Conservation (phyloP, 2,329 filamentous ascomycete species). For the Cladosporium sp. region DNA sequence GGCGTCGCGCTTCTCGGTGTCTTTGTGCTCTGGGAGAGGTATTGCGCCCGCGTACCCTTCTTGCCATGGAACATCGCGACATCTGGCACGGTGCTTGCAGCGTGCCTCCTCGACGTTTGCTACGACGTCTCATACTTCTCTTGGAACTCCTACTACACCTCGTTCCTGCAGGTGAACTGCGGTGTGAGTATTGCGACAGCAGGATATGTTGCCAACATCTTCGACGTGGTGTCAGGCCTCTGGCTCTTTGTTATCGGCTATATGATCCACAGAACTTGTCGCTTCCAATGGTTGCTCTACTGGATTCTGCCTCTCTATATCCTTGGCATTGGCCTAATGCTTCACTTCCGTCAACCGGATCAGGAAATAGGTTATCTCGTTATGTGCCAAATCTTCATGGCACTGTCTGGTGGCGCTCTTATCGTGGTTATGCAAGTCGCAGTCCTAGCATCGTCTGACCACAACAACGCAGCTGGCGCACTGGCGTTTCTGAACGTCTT, state of each 20-base stretch:
- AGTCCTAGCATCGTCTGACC: slow-evolving; percentile 48
- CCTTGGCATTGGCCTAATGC: slow-evolving; percentile 32
- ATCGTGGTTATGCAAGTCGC: slow-evolving; percentile 58
- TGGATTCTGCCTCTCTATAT: slow-evolving; percentile 34
- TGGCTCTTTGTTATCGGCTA: slow-evolving; percentile 46
- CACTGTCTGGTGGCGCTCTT: slow-evolving; percentile 54
- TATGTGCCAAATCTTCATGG: slow-evolving; percentile 56
- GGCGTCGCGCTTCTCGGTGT: slow-evolving; percentile 34
- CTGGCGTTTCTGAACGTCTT: slow-evolving; percentile 23
- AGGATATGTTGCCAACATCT: slow-evolving; percentile 31
- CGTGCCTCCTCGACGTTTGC: slow-evolving; percentile 45
- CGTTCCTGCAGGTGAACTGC: slow-evolving; percentile 39
- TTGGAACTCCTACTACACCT: slow-evolving; percentile 40
- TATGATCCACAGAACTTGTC: slow-evolving; percentile 45
- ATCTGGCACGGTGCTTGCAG: slow-evolving; percentile 49
- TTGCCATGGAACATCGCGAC: slow-evolving; percentile 45
- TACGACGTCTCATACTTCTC: slow-evolving; percentile 28
- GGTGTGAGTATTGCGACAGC: slow-evolving; percentile 25
- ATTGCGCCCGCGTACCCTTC: slow-evolving; percentile 37
- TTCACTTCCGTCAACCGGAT: slow-evolving; percentile 36
- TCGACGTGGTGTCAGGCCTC: slow-evolving; percentile 38
- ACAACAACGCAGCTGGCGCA: slow-evolving; percentile 22
- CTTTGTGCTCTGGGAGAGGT: slow-evolving; percentile 38
- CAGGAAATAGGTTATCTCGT: slow-evolving; percentile 47
- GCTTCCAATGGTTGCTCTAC: slow-evolving; percentile 42